A percentile compares a stretch with the other conserved stretches of the same genome.
Conservation (phyloP, 1,139 yeast species). For the Ogataea hybrid region DNA sequence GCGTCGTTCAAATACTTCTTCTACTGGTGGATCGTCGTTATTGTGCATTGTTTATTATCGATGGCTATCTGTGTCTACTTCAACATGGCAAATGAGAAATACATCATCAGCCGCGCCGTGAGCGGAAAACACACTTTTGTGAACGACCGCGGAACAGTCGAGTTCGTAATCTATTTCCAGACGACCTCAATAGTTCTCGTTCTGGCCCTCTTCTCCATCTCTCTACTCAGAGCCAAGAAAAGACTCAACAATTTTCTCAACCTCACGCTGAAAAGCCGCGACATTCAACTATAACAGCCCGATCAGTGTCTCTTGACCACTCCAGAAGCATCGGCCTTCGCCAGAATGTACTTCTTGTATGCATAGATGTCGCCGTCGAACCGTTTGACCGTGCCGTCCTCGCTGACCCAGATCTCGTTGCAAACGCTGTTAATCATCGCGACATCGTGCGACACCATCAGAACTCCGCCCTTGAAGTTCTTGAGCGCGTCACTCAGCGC, state of each 20-base stretch:
- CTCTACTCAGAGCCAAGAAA: slow-evolving; percentile 11
- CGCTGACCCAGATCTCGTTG: slow-evolving; percentile 94
- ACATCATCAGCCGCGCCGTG: slow-evolving; percentile 6
- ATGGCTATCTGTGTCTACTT: slow-evolving; percentile 8
- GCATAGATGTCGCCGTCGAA: slow-evolving; percentile 84
- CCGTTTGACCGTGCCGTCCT: slow-evolving; percentile 72
- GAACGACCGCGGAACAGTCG: slow-evolving; percentile 11
- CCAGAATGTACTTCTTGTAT: slow-evolving; percentile 84
- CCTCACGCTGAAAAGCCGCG: neutral
- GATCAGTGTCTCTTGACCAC: slow-evolving; percentile 79
- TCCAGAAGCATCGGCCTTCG: slow-evolving; percentile 77
- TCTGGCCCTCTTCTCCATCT: slow-evolving; percentile 7
- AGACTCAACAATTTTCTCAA: slow-evolving; percentile 12
- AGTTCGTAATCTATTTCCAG: slow-evolving; percentile 14
- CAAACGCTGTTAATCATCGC: slow-evolving; percentile 84
- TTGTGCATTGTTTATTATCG: slow-evolving; percentile 10
- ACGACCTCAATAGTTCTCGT: slow-evolving; percentile 5
- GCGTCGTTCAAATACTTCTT: slow-evolving; percentile 14
- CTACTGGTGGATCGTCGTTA: slow-evolving; percentile 14
- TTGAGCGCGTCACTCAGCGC: slow-evolving; percentile 88
- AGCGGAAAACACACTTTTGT: slow-evolving; percentile 6
- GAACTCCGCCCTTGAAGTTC: slow-evolving; percentile 89
- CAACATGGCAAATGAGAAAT: slow-evolving; percentile 3
- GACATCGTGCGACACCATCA: slow-evolving; percentile 98
- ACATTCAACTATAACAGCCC: neutral